phyloP scores from a whole-genome alignment of 208 protist species.

The Leishmania mexicana region DNA sequence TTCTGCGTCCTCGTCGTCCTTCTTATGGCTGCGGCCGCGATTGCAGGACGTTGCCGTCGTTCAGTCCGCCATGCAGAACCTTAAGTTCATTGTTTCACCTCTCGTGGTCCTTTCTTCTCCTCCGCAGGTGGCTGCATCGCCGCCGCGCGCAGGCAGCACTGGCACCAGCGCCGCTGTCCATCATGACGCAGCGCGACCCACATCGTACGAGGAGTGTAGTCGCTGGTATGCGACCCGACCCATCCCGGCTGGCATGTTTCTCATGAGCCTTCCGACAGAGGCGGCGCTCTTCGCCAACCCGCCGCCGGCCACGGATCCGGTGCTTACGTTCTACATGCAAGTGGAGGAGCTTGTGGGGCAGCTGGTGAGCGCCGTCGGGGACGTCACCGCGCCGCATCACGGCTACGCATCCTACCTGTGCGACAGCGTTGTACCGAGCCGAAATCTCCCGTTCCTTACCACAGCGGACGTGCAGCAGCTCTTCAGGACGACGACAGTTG shows the following conservation, averaged over 20 bases:
- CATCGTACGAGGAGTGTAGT: constrained; percentile 35
- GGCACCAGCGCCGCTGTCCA: background rate
- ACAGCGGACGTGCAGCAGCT: constrained; percentile 35
- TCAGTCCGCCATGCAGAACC: constrained; percentile 35
- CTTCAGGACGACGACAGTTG: constrained; percentile 12
- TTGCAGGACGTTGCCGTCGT: constrained; percentile 57
- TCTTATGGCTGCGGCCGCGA: constrained; percentile 39
- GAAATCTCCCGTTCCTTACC: constrained; percentile 76
- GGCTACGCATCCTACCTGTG: constrained; percentile 78
- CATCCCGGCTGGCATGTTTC: constrained; percentile 76
- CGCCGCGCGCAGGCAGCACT: background rate
- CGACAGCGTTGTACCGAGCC: constrained; percentile 63
- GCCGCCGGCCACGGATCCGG: constrained; percentile 47
- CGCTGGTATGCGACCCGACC: constrained; percentile 63
- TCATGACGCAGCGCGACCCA: constrained; percentile 10
- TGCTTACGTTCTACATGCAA: constrained; percentile 73
- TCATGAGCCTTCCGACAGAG: constrained; percentile 73
- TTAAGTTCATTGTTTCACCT: constrained; percentile 63
- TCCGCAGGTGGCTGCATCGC: background rate
- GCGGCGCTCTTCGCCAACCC: constrained; percentile 73
- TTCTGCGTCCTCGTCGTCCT: constrained; percentile 4
- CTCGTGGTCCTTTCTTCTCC: constrained; percentile 60
- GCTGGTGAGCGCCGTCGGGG: constrained; percentile 53
- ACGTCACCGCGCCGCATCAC: constrained; percentile 46
- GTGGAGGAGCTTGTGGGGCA: constrained; percentile 80